Evolutionary conservation across 176 grass and related monocot species (phyloP).

Genomic region (Thalia dealbata): DNA sequence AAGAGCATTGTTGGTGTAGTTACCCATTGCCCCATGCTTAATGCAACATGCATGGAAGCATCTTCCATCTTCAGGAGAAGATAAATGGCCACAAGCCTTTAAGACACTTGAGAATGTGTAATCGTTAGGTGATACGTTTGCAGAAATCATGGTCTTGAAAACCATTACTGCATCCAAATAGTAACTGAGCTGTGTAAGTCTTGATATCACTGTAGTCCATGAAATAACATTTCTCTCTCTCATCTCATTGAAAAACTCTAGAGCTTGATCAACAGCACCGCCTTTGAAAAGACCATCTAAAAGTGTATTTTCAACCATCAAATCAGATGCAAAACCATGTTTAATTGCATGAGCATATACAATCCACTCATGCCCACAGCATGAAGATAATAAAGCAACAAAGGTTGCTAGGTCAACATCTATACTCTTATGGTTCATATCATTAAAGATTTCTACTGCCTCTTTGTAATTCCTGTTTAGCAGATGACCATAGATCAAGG

Average conservation of each 20-base stretch:
- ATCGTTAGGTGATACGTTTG: conserved; percentile 17
- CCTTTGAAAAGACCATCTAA: conserved; percentile 22
- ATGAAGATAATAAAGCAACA: conserved; percentile 29
- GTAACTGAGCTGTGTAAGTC: conserved; percentile 16
- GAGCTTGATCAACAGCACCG: conserved; percentile 14
- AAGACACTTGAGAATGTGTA: conserved; percentile 38
- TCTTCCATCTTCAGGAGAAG: conserved; percentile 21
- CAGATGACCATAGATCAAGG: conserved; percentile 28
- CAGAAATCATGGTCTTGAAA: conserved; percentile 27
- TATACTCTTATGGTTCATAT: conserved; percentile 23
- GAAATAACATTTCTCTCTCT: conserved; percentile 26
- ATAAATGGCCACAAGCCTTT: conserved; percentile 29
- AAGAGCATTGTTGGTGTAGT: conserved; percentile 26
- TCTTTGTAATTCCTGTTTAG: conserved; percentile 24
- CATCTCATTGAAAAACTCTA: conserved; percentile 30
- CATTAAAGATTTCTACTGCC: conserved; percentile 16
- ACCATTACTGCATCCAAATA: conserved; percentile 28
- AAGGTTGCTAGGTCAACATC: conserved; percentile 27
- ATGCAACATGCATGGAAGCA: conserved; percentile 24
- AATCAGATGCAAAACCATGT: conserved; percentile 26
- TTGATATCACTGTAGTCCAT: conserved; percentile 35
- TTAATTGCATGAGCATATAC: conserved; percentile 32
- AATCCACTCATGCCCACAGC: conserved; percentile 21
- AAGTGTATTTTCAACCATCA: conserved; percentile 30
- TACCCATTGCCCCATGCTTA: conserved; percentile 28